A percentile compares a stretch with the other conserved stretches of the same genome.
These are phyloP conservation scores for Termitomyces sp. DNA, from an alignment of 768 basidiomycete species.

Conservation along the genomic window DNA sequence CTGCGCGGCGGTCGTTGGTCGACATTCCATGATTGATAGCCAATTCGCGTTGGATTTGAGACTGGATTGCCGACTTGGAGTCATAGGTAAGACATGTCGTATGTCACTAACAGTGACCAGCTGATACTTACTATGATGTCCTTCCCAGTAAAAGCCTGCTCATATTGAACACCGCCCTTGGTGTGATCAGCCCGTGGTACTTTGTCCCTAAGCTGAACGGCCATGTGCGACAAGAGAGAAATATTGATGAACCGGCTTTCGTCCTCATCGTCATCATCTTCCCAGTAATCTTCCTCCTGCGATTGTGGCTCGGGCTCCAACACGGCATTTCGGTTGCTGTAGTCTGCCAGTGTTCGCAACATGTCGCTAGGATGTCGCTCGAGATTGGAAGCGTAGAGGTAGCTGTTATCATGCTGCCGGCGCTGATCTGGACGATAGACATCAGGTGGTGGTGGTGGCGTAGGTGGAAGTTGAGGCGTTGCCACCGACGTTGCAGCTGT, in stretches of 20 bases:
- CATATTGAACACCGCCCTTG: constrained; percentile 91
- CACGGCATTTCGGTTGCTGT: constrained; percentile 10
- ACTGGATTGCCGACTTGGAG: constrained; percentile 76
- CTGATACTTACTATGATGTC: constrained; percentile 76
- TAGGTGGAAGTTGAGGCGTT: background rate
- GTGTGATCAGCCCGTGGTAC: constrained; percentile 84
- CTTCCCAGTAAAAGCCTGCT: constrained; percentile 87
- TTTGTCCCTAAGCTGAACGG: constrained; percentile 84
- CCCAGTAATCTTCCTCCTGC: constrained; percentile 41
- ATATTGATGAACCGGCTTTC: constrained; percentile 82
- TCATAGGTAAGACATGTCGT: background rate
- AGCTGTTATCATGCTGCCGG: constrained; percentile 1
- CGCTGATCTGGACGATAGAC: background rate
- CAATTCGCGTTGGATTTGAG: constrained; percentile 80
- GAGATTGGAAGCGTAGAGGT: constrained; percentile 10
- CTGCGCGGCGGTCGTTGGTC: constrained; percentile 74
- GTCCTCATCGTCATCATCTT: constrained; percentile 62
- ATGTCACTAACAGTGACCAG: background rate
- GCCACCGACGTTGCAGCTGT: constrained; percentile 2
- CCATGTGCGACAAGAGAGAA: constrained; percentile 81
- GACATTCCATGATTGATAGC: constrained; percentile 69
- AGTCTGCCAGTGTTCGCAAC: constrained; percentile 28
- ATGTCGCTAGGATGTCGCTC: constrained; percentile 31
- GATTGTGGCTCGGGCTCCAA: constrained; percentile 17
- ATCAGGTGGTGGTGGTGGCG: constrained; percentile 2